A percentile compares a stretch with the other conserved stretches of the same genome.
phyloP scores from a whole-genome alignment of 148 eudicot genomes.

The Polygonum aviculare region DNA sequence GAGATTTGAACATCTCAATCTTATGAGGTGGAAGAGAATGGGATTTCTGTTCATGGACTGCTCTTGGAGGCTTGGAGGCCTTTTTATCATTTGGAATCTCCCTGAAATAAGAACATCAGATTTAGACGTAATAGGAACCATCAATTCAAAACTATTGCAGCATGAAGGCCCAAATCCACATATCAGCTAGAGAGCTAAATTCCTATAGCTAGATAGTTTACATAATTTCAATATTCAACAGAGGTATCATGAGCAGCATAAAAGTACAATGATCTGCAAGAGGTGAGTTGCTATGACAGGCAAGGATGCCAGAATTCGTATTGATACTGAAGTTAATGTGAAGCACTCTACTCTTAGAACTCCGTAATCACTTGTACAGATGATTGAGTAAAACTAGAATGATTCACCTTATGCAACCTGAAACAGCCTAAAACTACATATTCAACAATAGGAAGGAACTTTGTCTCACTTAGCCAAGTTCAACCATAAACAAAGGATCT shows the following conservation, averaged over 20 bases:
- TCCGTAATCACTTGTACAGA: not conserved
- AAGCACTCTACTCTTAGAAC: not conserved
- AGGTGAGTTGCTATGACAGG: not conserved
- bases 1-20: constrained; percentile 35
- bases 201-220: not conserved
- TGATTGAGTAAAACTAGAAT: not conserved
- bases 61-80: constrained; percentile 35
- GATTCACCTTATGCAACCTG: not conserved
- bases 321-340: not conserved
- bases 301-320: not conserved
- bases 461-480: not conserved
- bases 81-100: constrained; percentile 14
- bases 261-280: not conserved
- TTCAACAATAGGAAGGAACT: not conserved
- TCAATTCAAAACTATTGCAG: not conserved
- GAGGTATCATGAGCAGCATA: not conserved
- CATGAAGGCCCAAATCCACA: not conserved
- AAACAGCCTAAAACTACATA: not conserved
- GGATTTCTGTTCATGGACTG: constrained; percentile 28
- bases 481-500: not conserved
- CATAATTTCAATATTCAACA: not conserved
- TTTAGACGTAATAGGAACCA: not conserved
- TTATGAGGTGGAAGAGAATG: constrained; percentile 41
- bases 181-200: not conserved
- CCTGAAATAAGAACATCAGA: not conserved